Evolutionary conservation across 257 asterid genomes (phyloP).

Genomic region (Lavandula angustifolia): DNA sequence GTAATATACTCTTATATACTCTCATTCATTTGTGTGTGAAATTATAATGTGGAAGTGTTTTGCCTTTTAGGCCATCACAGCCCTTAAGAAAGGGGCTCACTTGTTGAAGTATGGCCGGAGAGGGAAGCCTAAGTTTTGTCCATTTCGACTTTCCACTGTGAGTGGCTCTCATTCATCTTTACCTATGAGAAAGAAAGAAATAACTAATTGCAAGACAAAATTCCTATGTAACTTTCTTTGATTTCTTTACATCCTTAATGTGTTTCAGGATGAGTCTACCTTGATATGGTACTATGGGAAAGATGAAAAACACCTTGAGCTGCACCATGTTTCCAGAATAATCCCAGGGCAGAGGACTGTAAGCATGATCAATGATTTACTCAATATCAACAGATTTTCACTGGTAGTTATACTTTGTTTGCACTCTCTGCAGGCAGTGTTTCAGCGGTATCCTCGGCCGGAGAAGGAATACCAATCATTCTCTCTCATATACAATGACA

Average conservation of each 20-base stretch:
- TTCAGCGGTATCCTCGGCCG: constrained; percentile 91
- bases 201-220: too few species aligned
- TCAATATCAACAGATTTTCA: constrained; percentile 5
- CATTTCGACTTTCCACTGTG: constrained; percentile 88
- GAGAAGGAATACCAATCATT: constrained; percentile 96
- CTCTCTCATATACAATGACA: constrained; percentile 74
- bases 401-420: not conserved
- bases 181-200: not conserved
- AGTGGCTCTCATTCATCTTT: constrained; percentile 30
- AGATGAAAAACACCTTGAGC: constrained; percentile 81
- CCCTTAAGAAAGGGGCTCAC: constrained; percentile 88
- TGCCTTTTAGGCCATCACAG: constrained; percentile 77
- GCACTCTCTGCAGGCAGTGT: constrained; percentile 57
- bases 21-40: not conserved
- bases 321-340: constrained; percentile 68
- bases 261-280: constrained; percentile 79
- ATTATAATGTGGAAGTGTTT: constrained; percentile 22
- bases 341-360: constrained; percentile 98
- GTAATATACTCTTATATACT: constrained; percentile 32
- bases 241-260: too few species aligned
- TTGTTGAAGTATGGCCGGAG: constrained; percentile 90
- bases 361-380: constrained; percentile 44
- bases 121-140: constrained; percentile 97
- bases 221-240: too few species aligned
- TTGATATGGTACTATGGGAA: constrained; percentile 86